Base-by-base conservation (phyloP, 768 basidiomycete species). In the Boletus patriciae region DNA sequence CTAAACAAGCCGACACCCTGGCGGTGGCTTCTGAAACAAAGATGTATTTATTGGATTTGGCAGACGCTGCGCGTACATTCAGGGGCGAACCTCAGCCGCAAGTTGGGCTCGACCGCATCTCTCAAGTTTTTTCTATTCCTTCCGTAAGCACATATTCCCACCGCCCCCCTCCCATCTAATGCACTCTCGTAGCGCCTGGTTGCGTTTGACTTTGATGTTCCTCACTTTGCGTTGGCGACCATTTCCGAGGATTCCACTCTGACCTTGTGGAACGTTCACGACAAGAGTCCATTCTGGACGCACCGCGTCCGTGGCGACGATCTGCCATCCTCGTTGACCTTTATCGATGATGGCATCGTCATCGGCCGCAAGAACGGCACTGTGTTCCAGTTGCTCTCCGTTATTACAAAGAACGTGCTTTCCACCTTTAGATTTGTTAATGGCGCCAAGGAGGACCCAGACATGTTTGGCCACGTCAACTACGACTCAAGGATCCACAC, bases 401-500 rank as follows among this genome's bases (percentile, higher is more conserved):
- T 83, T 48, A 85, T 87, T 51, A 84, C 84, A 57, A 88, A 86
- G 70, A 78, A 78, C 46, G 81, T 93, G 2, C 76, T 91, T 31
- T 90, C 92, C 15, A 91, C 87, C 7, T 78, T 92, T 72, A 89
- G 84, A 66, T 94, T 94, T 66, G 75, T 88, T 65, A 88, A 85
- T 60, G 84, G 83, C 21, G 50, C 60, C 50, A 81, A 79, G 57
- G 91, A 93, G 41, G 91, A 92, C 64, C 77, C 77, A 16, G 90
- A 91, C 10, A 93, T 94, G 89, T 94, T 92, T 69, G 90, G 92
- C 15, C 92, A 94, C 65, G 83, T 88, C 61, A 87, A 83, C 65
- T 94, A 94, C 66, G 92, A 94, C 73, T 80, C 88, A 0, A 78
- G 89, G 44, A 92, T 93, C 57, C 88, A 89, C 74, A 92, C 90